phyloP scores from a whole-genome alignment of 495 filamentous ascomycete genomes.

The Tuber melanosporum region DNA sequence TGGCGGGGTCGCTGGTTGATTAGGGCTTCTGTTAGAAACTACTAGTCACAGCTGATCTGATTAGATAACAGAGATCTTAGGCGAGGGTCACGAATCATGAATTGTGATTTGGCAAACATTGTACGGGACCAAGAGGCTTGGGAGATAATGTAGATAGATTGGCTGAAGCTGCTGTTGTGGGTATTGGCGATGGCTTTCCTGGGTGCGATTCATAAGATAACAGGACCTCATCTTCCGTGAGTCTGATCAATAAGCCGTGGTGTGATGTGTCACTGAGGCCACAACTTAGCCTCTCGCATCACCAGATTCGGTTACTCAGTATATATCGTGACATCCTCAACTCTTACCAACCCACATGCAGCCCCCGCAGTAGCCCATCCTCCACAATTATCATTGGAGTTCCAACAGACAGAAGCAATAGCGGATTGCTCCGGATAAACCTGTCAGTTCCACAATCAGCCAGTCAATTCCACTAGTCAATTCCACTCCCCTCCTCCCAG shows the following conservation, averaged over 20 bases:
- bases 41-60: not conserved
- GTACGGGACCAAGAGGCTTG: not conserved
- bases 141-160: not conserved
- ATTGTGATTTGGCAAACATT: not conserved
- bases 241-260: not conserved
- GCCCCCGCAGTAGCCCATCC: conserved; percentile 60
- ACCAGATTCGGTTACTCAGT: not conserved
- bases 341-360: conserved; percentile 58
- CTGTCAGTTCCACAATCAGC: conserved; percentile 44
- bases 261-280: not conserved
- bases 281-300: not conserved
- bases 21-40: not conserved
- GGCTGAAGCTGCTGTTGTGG: not conserved
- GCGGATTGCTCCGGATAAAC: conserved; percentile 56
- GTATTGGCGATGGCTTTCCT: not conserved
- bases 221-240: not conserved
- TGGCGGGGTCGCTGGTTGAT: not conserved
- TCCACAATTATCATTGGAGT: conserved; percentile 56
- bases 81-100: not conserved
- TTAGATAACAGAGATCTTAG: not conserved
- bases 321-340: conserved; percentile 59
- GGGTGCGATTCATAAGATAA: not conserved
- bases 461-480: not conserved
- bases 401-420: conserved; percentile 58
- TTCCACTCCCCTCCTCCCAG: not conserved